A percentile compares a stretch with the other conserved stretches of the same genome.
These are phyloP conservation scores for Tillandsia leiboldiana DNA, from an alignment of 176 grass and related monocot species.

Conservation along the genomic window DNA sequence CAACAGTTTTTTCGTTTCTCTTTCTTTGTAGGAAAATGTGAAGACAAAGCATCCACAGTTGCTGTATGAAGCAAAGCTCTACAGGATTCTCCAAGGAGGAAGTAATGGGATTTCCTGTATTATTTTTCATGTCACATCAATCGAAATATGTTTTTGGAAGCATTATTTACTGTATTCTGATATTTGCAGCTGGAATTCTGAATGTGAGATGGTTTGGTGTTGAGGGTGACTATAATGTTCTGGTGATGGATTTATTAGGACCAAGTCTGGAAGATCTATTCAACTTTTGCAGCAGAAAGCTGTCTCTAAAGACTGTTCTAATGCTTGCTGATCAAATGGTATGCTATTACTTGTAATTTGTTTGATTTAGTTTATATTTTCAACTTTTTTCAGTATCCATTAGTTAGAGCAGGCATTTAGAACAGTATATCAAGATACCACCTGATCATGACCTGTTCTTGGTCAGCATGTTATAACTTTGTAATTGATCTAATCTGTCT, in stretches of 20 bases:
- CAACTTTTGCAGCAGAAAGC: slow-evolving; percentile 74
- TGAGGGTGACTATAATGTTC: slow-evolving; percentile 91
- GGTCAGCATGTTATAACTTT: neutral
- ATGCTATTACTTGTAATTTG: slow-evolving; percentile 10
- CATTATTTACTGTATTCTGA: slow-evolving; percentile 11
- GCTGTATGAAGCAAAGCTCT: slow-evolving; percentile 81
- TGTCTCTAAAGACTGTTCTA: slow-evolving; percentile 82
- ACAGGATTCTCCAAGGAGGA: slow-evolving; percentile 90
- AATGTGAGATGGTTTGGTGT: slow-evolving; percentile 84
- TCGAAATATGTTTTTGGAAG: neutral
- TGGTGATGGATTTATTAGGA: slow-evolving; percentile 79
- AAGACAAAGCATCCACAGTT: slow-evolving; percentile 94
- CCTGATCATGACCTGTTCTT: neutral
- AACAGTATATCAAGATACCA: neutral
- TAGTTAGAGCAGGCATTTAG: neutral
- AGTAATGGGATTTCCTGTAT: slow-evolving; percentile 42
- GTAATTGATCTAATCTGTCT: neutral
- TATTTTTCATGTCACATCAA: slow-evolving; percentile 2
- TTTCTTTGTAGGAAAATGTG: slow-evolving; percentile 59
- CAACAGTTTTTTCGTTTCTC: slow-evolving; percentile 10
- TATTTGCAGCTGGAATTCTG: slow-evolving; percentile 62
- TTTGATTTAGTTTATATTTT: slow-evolving; percentile 9
- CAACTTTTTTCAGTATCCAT: neutral
- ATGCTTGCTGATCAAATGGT: slow-evolving; percentile 98
- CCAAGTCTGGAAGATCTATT: slow-evolving; percentile 85